Evolutionary conservation across 2,329 filamentous ascomycete genomes (phyloP), one percentile per base, ranked within the genome.

Genomic region (Xylariales sp.): DNA sequence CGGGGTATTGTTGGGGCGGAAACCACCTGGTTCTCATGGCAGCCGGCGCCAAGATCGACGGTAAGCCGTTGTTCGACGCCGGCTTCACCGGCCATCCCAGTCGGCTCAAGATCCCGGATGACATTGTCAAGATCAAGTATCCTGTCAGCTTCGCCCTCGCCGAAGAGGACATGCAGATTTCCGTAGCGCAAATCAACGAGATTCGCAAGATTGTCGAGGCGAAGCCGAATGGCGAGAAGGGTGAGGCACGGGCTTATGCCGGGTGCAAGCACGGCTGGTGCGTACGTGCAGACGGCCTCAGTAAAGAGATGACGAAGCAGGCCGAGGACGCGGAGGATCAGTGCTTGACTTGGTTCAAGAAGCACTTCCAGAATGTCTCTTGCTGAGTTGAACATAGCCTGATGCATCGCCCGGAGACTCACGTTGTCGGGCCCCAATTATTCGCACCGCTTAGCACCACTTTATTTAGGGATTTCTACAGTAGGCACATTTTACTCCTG

Each of bases 1-100:
- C 74, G 0, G 80, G 79, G 1, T 82, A 79, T 61, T 82, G 77
- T 63, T 83, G 78, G 78, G 79, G 79, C 18, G 80, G 76, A 18
- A 73, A 74, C 46, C 70, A 80, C 48, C 60, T 67, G 3, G 54
- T 77, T 7, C 54, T 68, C n/a, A 66, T 82, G 3, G 62, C 68
- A 9, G n/a, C n/a, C n/a, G 64, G 67, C 12, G 51, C 59, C 4
- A 43, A 42, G 3, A 43, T 43, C 19, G 51, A 57, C 14, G 58
- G 49, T 27, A 54, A 54, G 45, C 58, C 63, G 3, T 62, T 80
- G 8, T 57, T 79, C 31, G 69, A 78, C 47, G 73, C 64, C 5
- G 73, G 55, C 6, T 78, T 78, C 50, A 67, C 69, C 1, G 73
- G 67, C 8, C 76, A 80, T 51, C 76, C 77, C 3, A 73, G 68